A percentile compares a stretch with the other conserved stretches of the same genome.
These are phyloP conservation scores for Zygotorulaspora chibaensis DNA, from an alignment of 805 yeast genomes.

Conservation along the genomic window DNA sequence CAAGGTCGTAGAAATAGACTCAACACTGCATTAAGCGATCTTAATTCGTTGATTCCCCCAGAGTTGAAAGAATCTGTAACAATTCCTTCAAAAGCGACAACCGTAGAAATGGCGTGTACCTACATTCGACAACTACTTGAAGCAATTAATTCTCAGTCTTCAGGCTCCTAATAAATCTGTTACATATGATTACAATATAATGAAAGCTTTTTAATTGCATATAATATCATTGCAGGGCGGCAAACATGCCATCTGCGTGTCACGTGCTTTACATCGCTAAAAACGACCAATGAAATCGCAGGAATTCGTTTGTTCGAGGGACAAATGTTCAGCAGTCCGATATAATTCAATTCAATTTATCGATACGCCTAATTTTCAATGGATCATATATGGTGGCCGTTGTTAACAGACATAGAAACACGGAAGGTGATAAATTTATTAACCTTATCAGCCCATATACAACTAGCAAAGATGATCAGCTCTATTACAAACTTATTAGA, in stretches of 20 bases:
- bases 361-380: background rate
- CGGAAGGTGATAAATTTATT: background rate
- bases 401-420: background rate
- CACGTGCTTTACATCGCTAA: background rate
- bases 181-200: background rate
- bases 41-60: constrained; percentile 65
- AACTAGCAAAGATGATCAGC: constrained; percentile 31
- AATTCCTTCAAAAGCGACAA: constrained; percentile 88
- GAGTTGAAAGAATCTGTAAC: constrained; percentile 49
- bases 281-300: constrained; percentile 10
- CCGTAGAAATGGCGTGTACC: constrained; percentile 81
- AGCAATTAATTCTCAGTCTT: constrained; percentile 29
- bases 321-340: background rate
- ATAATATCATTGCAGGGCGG: background rate
- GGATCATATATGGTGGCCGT: background rate
- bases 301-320: constrained; percentile 4
- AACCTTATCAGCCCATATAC: background rate
- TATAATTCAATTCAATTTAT: background rate
- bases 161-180: background rate
- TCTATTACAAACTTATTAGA: constrained; percentile 40
- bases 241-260: background rate
- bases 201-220: background rate
- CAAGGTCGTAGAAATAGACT: constrained; percentile 93
- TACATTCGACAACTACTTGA: constrained; percentile 52
- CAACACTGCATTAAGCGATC: constrained; percentile 78